A percentile compares a stretch with the other conserved stretches of the same genome.
phyloP scores from a whole-genome alignment of 331 rosid genomes.

The Prunus yedoensis region DNA sequence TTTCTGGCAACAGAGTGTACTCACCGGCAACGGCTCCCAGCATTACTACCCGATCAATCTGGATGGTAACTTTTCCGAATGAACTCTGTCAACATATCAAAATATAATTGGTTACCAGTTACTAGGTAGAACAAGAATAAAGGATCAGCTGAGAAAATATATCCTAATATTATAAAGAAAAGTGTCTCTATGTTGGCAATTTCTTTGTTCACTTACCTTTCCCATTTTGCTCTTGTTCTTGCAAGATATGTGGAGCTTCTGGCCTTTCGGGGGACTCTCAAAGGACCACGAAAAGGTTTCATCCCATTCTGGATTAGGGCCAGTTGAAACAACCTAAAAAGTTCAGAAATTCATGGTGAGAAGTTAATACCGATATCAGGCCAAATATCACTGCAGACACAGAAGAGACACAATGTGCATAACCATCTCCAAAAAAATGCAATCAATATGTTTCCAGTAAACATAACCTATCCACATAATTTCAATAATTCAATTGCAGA shows the following conservation, averaged over 20 bases:
- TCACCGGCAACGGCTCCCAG: slow-evolving; percentile 97
- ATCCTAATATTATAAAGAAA: not conserved
- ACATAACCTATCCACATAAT: not conserved
- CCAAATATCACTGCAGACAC: not conserved
- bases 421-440: not conserved
- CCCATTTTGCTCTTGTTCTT: slow-evolving; percentile 99
- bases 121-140: not conserved
- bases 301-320: slow-evolving; percentile 96
- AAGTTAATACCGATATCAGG: not conserved
- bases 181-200: not conserved
- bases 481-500: not conserved
- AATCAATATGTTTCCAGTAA: not conserved
- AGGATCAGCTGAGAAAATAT: not conserved
- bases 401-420: not conserved
- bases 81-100: slow-evolving; percentile 65
- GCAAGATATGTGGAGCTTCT: slow-evolving; percentile 96
- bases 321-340: slow-evolving; percentile 88
- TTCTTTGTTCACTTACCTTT: slow-evolving; percentile 51
- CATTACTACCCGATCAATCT: slow-evolving; percentile 96
- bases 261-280: slow-evolving; percentile 99
- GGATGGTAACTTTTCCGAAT: slow-evolving; percentile 95
- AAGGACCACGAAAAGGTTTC: slow-evolving; percentile 96
- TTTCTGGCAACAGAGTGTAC: slow-evolving; percentile 83
- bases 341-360: slow-evolving; percentile 6
- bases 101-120: slow-evolving; percentile 10